phyloP scores from a whole-genome alignment of 2,329 filamentous ascomycete species.

The Tolypocladium album region DNA sequence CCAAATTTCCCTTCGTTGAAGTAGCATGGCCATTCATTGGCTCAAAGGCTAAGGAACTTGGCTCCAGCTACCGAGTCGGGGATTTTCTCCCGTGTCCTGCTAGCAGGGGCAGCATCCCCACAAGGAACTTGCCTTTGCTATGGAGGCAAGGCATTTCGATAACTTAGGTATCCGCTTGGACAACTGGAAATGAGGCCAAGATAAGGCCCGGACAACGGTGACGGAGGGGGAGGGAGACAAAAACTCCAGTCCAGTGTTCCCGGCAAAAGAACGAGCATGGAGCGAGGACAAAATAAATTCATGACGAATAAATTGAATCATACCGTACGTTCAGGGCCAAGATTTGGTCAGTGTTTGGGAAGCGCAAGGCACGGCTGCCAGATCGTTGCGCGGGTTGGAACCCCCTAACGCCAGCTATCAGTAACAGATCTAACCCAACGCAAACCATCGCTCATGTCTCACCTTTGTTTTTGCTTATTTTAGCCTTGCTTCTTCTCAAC shows the following conservation, averaged over 20 bases:
- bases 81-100: neutral
- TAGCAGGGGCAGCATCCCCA: neutral
- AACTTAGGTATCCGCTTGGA: neutral
- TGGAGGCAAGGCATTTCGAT: neutral
- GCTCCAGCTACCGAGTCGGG: neutral
- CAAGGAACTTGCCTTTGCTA: neutral
- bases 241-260: neutral
- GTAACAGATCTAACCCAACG: conserved; percentile 1
- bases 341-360: neutral
- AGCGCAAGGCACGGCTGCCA: neutral
- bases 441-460: conserved; percentile 5
- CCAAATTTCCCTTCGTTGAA: neutral
- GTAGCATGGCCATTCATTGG: neutral
- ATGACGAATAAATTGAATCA: neutral
- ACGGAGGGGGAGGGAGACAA: no score
- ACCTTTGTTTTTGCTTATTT: conserved; percentile 1
- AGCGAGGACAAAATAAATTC: neutral
- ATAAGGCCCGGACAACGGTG: neutral
- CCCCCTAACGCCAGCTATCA: conserved; percentile 2
- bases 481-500: neutral
- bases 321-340: neutral
- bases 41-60: neutral
- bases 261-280: neutral
- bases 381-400: neutral
- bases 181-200: neutral